These are phyloP conservation scores for Coemansia sp. DNA, from an alignment of 192 early-diverging fungal genomes.

Conservation along the genomic window DNA sequence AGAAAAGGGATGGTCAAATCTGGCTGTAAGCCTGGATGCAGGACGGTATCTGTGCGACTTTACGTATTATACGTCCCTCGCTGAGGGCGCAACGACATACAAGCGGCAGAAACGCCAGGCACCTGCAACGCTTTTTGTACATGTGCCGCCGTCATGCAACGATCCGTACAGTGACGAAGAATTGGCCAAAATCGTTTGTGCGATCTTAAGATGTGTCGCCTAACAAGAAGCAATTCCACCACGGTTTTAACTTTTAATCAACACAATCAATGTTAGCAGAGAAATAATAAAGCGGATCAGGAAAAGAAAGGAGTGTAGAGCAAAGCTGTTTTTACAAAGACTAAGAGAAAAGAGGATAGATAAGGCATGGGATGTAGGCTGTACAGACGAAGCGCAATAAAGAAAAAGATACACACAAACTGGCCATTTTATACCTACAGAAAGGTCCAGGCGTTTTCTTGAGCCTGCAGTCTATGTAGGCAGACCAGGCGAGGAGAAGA, in stretches of 20 bases:
- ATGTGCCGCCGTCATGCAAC: slow-evolving; percentile 42
- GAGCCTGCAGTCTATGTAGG: slow-evolving; percentile 16
- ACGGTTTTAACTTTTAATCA: neutral
- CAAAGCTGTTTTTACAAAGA: slow-evolving; percentile 2
- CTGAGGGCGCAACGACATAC: slow-evolving; percentile 23
- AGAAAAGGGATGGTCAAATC: slow-evolving; percentile 40
- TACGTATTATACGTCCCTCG: slow-evolving; percentile 59
- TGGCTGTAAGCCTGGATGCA: slow-evolving; percentile 49
- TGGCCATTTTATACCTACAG: too few species aligned
- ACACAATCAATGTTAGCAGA: too few species aligned
- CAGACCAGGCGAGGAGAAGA: slow-evolving; percentile 34
- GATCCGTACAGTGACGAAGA: slow-evolving; percentile 37
- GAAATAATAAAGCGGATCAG: too few species aligned
- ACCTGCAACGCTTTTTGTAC: slow-evolving; percentile 53
- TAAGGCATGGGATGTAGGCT: neutral
- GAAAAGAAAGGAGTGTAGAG: neutral
- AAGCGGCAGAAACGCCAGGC: slow-evolving; percentile 4
- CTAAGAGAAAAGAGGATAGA: neutral
- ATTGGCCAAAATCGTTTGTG: slow-evolving; percentile 35
- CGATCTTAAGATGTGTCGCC: slow-evolving; percentile 20
- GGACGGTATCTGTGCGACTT: slow-evolving; percentile 64
- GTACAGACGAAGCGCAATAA: neutral
- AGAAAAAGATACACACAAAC: too few species aligned
- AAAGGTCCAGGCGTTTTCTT: neutral
- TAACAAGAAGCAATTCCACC: neutral